Base-by-base conservation (phyloP, 2,329 filamentous ascomycete species). In the Aspergillus ruber region DNA sequence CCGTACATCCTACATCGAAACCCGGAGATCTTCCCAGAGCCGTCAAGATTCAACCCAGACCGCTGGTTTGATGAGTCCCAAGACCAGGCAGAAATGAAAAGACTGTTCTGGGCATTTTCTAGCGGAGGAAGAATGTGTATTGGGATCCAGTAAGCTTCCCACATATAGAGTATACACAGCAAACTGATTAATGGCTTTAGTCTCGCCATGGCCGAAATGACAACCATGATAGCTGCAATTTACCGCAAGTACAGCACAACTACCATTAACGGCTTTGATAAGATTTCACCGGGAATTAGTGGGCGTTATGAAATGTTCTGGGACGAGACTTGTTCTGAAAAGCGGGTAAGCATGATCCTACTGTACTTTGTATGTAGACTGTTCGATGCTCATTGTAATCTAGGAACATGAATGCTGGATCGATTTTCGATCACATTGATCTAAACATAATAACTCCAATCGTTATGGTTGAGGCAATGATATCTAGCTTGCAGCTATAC, bases 141-240 rank as follows among this genome's bases (percentile, higher is more conserved):
- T 53, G 68, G 69, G 1, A 55, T 68, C 51, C 64, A 67, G 56
- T 62, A 49, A 51, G 60, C 51, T 13, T 3, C 25, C 12, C 4
- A 12, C 5, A 27, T 29, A 9, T 29, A 12, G 25, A 29, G 9
- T 29, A 29, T 29, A 3, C 25, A 12, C 25, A 12, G 25, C 10
- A 29, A 29, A 29, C 25, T 29, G 25, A 29, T 10, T 29, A 10
- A 29, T 29, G 25, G 9, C 10, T 21, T n/a, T 42, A 73, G 70
- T 56, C 59, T 77, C 7, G 75, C 75, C 2, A 74, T 76, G 67
- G 72, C 72, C 10, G 74, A 77, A 54, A 76, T 78, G 73, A 73
- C 70, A 1, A 73, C 71, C 1, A 55, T 78, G 6, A 56, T 72
- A 1, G 66, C 73, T 3, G 69, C 71, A 1, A 51, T 78, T 4